Conservation (phyloP, 768 basidiomycete species). For the Boletus reticuloceps region DNA sequence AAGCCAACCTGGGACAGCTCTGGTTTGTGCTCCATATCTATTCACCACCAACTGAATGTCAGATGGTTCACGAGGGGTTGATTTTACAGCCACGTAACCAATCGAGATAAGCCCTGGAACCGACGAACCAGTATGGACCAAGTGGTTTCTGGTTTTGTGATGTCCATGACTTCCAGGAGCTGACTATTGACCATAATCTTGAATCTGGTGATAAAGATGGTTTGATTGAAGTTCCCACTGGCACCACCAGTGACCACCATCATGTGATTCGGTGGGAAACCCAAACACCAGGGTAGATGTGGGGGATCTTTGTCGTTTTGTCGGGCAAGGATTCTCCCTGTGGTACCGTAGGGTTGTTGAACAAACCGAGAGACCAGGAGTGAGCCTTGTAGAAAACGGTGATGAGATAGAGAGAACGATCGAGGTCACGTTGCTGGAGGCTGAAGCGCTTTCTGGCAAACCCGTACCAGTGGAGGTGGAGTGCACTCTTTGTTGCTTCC, state of each 20-base stretch:
- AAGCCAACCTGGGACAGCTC: background rate
- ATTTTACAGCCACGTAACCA: background rate
- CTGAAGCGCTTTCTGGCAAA: background rate
- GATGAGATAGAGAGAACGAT: constrained; percentile 1
- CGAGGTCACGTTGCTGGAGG: too few relatives aligned
- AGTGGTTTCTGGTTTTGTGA: background rate
- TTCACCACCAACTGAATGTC: background rate
- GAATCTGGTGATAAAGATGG: background rate
- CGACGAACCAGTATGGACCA: background rate
- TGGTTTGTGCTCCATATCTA: background rate
- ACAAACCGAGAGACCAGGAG: background rate
- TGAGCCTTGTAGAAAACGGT: background rate
- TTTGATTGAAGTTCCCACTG: background rate
- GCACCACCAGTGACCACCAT: background rate
- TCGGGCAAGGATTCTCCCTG: background rate
- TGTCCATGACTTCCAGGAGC: background rate
- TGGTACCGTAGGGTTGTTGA: background rate
- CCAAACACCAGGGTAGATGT: background rate
- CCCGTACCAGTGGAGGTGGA: background rate
- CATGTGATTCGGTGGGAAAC: background rate
- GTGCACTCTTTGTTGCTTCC: background rate
- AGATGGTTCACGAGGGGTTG: background rate
- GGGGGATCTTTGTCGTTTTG: background rate
- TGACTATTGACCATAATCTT: background rate
- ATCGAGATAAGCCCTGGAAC: background rate